A percentile compares a stretch with the other conserved stretches of the same genome.
phyloP scores from a whole-genome alignment of 2,329 filamentous ascomycete genomes.

The Cordyceps militaris region DNA sequence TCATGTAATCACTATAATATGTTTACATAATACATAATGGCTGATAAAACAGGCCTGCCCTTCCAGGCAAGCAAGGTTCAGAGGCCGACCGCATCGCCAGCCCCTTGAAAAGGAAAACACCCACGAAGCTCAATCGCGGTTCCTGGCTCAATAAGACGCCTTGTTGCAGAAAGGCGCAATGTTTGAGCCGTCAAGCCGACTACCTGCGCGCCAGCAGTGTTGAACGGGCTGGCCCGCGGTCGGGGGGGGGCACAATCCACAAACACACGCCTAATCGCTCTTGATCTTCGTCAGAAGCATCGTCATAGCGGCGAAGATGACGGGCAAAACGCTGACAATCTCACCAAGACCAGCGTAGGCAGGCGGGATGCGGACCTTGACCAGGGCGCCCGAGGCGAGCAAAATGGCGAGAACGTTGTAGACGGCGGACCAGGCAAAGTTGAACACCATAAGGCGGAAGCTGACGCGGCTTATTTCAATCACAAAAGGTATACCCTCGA shows the following conservation, averaged over 20 bases:
- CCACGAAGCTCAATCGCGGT: background rate
- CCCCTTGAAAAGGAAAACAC: background rate
- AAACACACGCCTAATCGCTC: background rate
- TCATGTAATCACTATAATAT: background rate
- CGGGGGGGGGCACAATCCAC: background rate
- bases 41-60: background rate
- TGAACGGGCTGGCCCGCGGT: slow-evolving; percentile 1
- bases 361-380: slow-evolving; percentile 42
- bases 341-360: slow-evolving; percentile 54
- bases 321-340: slow-evolving; percentile 57
- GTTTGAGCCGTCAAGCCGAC: background rate
- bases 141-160: background rate
- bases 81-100: background rate
- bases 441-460: slow-evolving; percentile 44
- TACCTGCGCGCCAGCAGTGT: slow-evolving; percentile 1
- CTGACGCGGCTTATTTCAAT: slow-evolving; percentile 38
- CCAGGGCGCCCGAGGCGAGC: slow-evolving; percentile 52
- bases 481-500: slow-evolving; percentile 43
- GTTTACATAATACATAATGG: background rate
- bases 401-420: slow-evolving; percentile 58
- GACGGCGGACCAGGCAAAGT: slow-evolving; percentile 54
- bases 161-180: background rate
- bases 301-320: slow-evolving; percentile 35
- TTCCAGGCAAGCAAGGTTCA: background rate
- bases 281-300: slow-evolving; percentile 22